These are phyloP conservation scores for Tetrastigma voinierianum DNA, from an alignment of 164 flowering plant species.

Conservation along the genomic window DNA sequence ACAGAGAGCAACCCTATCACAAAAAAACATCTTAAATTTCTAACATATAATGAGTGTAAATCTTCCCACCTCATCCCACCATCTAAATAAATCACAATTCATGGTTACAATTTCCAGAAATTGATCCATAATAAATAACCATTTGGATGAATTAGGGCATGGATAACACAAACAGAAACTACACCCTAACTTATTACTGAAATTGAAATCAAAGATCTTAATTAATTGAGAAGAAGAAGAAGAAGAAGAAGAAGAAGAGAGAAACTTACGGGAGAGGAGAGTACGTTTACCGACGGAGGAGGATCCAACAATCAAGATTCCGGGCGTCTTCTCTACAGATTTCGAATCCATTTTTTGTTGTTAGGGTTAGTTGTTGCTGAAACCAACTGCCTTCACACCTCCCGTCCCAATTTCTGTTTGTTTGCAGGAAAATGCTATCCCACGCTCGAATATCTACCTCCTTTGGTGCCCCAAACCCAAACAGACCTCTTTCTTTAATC, in stretches of 20 bases:
- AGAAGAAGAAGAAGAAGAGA: constrained; percentile 9
- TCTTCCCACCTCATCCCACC: not conserved
- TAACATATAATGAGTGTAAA: too few relatives aligned
- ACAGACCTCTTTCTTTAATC: too few relatives aligned
- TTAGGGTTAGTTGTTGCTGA: too few relatives aligned
- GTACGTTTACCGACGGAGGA: constrained; percentile 82
- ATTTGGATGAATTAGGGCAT: too few relatives aligned
- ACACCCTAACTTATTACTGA: too few relatives aligned
- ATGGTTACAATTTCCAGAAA: not conserved
- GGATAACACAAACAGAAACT: too few relatives aligned
- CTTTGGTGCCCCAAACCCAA: too few relatives aligned
- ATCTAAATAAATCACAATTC: not conserved
- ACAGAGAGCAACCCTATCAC: constrained; percentile 55
- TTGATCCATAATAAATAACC: too few relatives aligned
- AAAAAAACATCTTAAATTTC: not conserved
- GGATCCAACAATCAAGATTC: constrained; percentile 63
- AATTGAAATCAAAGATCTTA: not conserved
- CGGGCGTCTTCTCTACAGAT: constrained; percentile 49
- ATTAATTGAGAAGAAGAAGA: not conserved
- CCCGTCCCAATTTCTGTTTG: too few relatives aligned
- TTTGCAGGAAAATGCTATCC: too few relatives aligned
- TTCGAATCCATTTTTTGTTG: not conserved
- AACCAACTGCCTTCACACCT: too few relatives aligned
- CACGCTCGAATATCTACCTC: too few relatives aligned
- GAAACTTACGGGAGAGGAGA: constrained; percentile 59